phyloP scores from a whole-genome alignment of 139 green algal genomes.

The Gonium pectorale region DNA sequence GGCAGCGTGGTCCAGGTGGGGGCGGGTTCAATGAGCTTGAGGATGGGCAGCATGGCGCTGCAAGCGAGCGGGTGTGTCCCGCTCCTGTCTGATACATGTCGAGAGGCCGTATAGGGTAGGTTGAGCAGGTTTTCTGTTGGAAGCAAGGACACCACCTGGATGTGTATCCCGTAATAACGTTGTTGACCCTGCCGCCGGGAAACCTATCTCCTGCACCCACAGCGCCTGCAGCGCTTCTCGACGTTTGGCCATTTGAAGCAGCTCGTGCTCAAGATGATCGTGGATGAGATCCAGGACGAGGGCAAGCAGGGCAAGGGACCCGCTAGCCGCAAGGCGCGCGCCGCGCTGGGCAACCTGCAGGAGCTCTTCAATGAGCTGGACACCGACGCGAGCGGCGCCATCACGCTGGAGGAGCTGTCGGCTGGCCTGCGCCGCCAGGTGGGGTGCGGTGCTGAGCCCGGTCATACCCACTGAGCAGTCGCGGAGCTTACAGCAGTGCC shows the following conservation, averaged over 20 bases:
- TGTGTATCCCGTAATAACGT: background rate
- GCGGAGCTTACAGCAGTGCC: too few species aligned
- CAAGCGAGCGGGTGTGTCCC: too few species aligned
- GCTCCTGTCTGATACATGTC: too few species aligned
- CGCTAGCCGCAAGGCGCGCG: background rate
- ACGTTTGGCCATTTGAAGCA: conserved; percentile 94
- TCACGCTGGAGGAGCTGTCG: conserved; percentile 83
- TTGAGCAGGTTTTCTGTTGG: too few species aligned
- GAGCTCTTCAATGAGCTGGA: conserved; percentile 78
- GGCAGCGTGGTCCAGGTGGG: conserved; percentile 77
- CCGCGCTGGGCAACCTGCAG: conserved; percentile 45
- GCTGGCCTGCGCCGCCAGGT: conserved; percentile 68
- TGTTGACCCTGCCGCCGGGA: background rate
- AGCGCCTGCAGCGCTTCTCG: conserved; percentile 93
- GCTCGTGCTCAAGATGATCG: conserved; percentile 89
- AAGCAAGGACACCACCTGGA: too few species aligned
- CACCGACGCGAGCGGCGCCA: conserved; percentile 73
- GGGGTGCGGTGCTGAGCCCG: too few species aligned
- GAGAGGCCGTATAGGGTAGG: too few species aligned
- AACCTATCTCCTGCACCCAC: conserved; percentile 42
- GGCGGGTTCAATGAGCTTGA: background rate
- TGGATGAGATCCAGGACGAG: conserved; percentile 74
- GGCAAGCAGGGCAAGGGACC: background rate
- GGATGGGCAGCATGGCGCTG: background rate
- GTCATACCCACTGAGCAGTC: too few species aligned